A percentile compares a stretch with the other conserved stretches of the same genome.
phyloP scores from a whole-genome alignment of 2,329 filamentous ascomycete species.

The Fusarium concolor region DNA sequence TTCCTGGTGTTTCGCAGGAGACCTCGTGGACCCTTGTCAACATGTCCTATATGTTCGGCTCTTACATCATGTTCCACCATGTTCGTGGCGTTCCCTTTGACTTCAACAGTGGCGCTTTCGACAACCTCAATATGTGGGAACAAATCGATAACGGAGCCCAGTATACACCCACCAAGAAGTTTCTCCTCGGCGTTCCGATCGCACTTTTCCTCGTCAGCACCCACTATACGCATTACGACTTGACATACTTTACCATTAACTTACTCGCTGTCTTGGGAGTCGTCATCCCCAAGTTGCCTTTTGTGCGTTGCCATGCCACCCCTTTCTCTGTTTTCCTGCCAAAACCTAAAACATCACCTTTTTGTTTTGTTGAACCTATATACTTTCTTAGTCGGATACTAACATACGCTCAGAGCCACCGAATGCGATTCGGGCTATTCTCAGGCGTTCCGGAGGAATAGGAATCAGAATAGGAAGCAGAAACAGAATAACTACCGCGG shows the following conservation, averaged over 20 bases:
- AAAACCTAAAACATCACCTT: not conserved
- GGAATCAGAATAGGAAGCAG: slow-evolving; percentile 6
- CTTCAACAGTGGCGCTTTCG: slow-evolving; percentile 98
- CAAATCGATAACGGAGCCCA: slow-evolving; percentile 99
- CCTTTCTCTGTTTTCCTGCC: not conserved
- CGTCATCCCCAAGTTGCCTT: slow-evolving; percentile 95
- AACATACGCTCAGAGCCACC: slow-evolving; percentile 71
- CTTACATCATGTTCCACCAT: slow-evolving; percentile 99
- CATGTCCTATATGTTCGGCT: slow-evolving; percentile 98
- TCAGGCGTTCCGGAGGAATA: slow-evolving; percentile 74
- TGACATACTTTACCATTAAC: slow-evolving; percentile 98
- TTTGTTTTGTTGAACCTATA: not conserved
- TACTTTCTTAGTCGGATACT: slow-evolving; percentile 35
- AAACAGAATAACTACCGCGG: slow-evolving; percentile 25
- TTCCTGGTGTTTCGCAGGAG: slow-evolving; percentile 96
- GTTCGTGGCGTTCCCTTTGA: slow-evolving; percentile 98
- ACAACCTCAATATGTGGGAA: slow-evolving; percentile 99
- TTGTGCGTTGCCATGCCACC: slow-evolving; percentile 69
- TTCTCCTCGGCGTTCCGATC: slow-evolving; percentile 93
- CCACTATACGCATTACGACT: slow-evolving; percentile 98
- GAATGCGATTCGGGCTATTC: slow-evolving; percentile 81
- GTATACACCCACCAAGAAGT: slow-evolving; percentile 99
- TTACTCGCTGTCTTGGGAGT: slow-evolving; percentile 92
- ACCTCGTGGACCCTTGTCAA: slow-evolving; percentile 99
- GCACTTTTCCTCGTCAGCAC: slow-evolving; percentile 95